Evolutionary conservation across 2,329 filamentous ascomycete genomes (phyloP), one percentile per base, ranked within the genome.

Genomic region (Anisogramma anomala): DNA sequence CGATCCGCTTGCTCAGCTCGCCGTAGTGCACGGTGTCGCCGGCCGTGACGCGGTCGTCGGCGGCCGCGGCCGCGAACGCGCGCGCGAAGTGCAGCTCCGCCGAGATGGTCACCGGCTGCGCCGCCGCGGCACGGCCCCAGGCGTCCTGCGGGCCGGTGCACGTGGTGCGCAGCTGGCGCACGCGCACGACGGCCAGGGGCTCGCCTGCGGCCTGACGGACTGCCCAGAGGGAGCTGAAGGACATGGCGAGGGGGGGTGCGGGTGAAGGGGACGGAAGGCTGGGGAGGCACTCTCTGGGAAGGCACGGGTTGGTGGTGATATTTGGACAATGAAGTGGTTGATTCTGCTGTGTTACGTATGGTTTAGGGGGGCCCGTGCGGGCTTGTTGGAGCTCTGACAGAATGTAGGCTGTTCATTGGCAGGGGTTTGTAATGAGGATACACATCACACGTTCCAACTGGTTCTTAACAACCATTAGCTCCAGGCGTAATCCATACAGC

Each of bases 11-110:
- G 62, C 76, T 79, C 11, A 87, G 66, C 8, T 64, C 68, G 2
- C 83, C 82, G 53, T 88, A 88, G 61, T 88, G 80, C 18, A 86
- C 74, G 2, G 83, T 87, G 54, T 82, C 82, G n/a, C 60, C 58
- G 33, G 75, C 38, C 33, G 43, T 71, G 25, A 88, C 69, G 7
- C 62, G 62, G 60, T 88, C 83, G 4, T 59, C 58, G 1, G 65
- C 52, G 0, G 77, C 75, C 1, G 79, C 74, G 0, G 69, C 65
- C 35, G 62, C 63, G 53, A 86, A 85, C 0, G 68, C 58, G 6
- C 61, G 54, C 11, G 60, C 57, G 45, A 86, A 68, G 3, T 66
- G 68, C 3, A 85, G 66, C 15, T 70, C 67, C 25, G 75, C 70
- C 4, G 77, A 79, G 7, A 86, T 52, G 6, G 73, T 54, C 8